phyloP scores from a whole-genome alignment of 192 early-diverging fungal species.

The Coemansia sp. region DNA sequence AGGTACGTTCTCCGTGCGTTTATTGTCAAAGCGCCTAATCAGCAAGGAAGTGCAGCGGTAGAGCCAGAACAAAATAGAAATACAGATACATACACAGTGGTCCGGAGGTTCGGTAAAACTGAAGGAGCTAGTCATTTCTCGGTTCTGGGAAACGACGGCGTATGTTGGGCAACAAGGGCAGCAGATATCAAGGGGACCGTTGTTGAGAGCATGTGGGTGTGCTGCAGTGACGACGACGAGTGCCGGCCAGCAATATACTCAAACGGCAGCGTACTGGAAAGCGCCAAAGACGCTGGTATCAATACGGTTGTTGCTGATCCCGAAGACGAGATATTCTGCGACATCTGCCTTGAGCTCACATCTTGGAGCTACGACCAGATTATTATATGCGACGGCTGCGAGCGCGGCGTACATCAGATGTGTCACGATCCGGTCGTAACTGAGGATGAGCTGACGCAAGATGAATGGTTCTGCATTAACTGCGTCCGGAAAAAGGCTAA shows the following conservation, averaged over 20 bases:
- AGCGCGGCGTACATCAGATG: conserved; percentile 45
- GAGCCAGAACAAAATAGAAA: neutral
- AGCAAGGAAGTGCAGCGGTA: neutral
- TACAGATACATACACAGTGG: conserved; percentile 8
- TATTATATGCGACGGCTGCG: conserved; percentile 48
- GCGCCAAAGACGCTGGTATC: conserved; percentile 3
- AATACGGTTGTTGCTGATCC: conserved; percentile 48
- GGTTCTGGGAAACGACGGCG: conserved; percentile 16
- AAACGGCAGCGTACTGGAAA: neutral
- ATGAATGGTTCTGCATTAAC: conserved; percentile 43
- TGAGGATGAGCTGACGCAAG: conserved; percentile 31
- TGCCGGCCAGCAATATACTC: conserved; percentile 4
- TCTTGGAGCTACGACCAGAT: conserved; percentile 50
- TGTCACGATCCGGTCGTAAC: conserved; percentile 47
- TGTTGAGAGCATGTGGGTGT: conserved; percentile 49
- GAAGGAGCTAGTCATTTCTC: conserved; percentile 24
- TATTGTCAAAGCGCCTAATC: conserved; percentile 10
- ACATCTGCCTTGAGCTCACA: conserved; percentile 16
- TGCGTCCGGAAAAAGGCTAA: conserved; percentile 13
- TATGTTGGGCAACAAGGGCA: conserved; percentile 21
- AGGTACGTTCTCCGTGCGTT: conserved; percentile 24
- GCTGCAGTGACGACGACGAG: conserved; percentile 35
- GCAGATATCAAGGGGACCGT: conserved; percentile 27
- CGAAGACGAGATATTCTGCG: conserved; percentile 48
- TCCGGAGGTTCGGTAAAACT: conserved; percentile 35